Base-by-base conservation (phyloP, 352 stramenopile species). In the Globisporangium nagaii region DNA sequence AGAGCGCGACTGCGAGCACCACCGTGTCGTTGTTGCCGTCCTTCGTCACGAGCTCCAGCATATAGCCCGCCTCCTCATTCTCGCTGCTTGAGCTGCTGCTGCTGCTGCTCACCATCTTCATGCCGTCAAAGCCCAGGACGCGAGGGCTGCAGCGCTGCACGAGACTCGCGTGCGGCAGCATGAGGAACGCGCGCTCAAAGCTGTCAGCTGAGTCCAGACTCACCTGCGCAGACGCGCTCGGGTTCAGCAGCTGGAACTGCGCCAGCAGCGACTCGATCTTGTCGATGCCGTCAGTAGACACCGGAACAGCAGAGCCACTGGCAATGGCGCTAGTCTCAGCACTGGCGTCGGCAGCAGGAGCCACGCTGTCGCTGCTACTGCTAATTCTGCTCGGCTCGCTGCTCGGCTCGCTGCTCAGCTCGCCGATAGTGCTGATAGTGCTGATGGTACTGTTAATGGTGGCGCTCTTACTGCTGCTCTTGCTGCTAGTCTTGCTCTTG, bases 181-280 rank as follows among this genome's bases (percentile, higher is more conserved):
- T 71, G 5, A 83, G 44, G 54, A 83, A 83, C 24, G 70, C 70
- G 4, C 67, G 67, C 36, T 56, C 65, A 48, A 75, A 79, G 40
- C 61, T 60, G 15, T 54, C 53, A 36, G 49, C 51, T 24, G 42
- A 44, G 28, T 75, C 65, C 2, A 75, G 32, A 37, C 70, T 54
- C 10, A 75, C 40, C 7, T 69, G 61, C 4, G 72, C 36, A 22
- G 53, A 63, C 9, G 43, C 49, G 2, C 59, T 71, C 20, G 72
- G 56, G 34, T 79, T 79, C 13, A 74, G 46, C 43, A 57, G 53
- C 44, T 71, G 63, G 51, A 82, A 82, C 30, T 73, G 66, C 22
- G 70, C 25, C 32, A 82, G 35, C 42, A 82, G 42, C 27, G 67
- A 82, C 62, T 77, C 69, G 43, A 82, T 49, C 36, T 76, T 70